phyloP scores from a whole-genome alignment of 2,329 filamentous ascomycete species.

The Purpureocillium lavendulum region DNA sequence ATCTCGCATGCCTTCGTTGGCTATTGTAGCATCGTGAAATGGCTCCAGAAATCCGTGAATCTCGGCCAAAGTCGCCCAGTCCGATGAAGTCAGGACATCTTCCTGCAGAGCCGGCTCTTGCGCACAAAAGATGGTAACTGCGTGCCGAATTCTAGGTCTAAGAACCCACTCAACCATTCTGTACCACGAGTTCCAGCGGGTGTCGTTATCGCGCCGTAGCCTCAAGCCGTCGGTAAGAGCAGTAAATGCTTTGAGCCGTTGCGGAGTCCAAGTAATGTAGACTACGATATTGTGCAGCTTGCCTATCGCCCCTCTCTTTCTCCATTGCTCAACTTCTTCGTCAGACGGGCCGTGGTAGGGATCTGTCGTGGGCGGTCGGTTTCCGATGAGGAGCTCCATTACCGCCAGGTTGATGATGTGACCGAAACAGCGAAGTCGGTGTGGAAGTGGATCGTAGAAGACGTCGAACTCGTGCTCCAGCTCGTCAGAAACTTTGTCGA shows the following conservation, averaged over 20 bases:
- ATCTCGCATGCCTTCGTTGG: slow-evolving; percentile 1
- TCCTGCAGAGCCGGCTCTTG: slow-evolving; percentile 2
- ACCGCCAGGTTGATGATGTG: slow-evolving; percentile 4
- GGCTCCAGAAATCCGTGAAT: slow-evolving; percentile 3
- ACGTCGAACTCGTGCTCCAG: slow-evolving; percentile 4
- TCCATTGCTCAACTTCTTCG: not conserved
- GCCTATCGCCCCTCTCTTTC: not conserved
- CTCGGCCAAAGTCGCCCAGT: slow-evolving; percentile 3
- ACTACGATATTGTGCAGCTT: slow-evolving; percentile 3
- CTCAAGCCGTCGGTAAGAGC: not conserved
- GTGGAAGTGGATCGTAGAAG: slow-evolving; percentile 2
- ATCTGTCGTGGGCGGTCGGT: not conserved
- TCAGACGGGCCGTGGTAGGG: slow-evolving; percentile 1
- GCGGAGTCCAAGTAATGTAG: not conserved
- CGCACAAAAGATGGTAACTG: not conserved
- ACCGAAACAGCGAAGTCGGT: slow-evolving; percentile 3
- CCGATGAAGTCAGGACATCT: slow-evolving; percentile 1
- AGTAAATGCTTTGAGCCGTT: not conserved
- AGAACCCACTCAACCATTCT: not conserved
- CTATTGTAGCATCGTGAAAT: slow-evolving; percentile 4
- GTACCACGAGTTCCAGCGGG: slow-evolving; percentile 1
- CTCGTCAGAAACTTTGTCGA: slow-evolving; percentile 2
- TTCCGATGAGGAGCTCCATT: slow-evolving; percentile 4
- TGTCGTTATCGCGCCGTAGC: not conserved
- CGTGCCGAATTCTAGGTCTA: too few relatives aligned